These are phyloP conservation scores for Lactifluus pinguis DNA, from an alignment of 768 basidiomycete species.

Conservation along the genomic window DNA sequence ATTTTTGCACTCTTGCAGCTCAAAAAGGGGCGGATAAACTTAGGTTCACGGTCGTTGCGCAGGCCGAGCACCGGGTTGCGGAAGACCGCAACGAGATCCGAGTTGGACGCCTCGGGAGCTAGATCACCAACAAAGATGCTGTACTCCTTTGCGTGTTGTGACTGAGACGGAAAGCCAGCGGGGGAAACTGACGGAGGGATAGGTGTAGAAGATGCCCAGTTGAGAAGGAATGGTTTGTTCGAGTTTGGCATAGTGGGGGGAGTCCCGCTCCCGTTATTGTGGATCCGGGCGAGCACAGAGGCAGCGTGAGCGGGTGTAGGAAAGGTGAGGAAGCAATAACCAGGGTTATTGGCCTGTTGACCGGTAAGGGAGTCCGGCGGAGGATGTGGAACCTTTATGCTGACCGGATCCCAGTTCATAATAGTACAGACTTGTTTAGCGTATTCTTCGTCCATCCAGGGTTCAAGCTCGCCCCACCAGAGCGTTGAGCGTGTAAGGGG, in stretches of 20 bases:
- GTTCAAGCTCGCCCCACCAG: slow-evolving; percentile 84
- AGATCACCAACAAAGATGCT: slow-evolving; percentile 94
- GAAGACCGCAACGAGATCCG: slow-evolving; percentile 91
- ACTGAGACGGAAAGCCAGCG: slow-evolving; percentile 32
- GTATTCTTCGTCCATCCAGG: slow-evolving; percentile 98
- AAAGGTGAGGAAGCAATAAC: slow-evolving; percentile 85
- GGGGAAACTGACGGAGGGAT: slow-evolving; percentile 26
- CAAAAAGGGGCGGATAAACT: slow-evolving; percentile 79
- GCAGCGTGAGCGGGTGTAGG: slow-evolving; percentile 61
- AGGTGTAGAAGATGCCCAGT: slow-evolving; percentile 52
- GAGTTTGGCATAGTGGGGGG: slow-evolving; percentile 80
- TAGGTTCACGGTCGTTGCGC: slow-evolving; percentile 78
- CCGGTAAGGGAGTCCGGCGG: slow-evolving; percentile 46
- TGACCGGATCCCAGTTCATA: slow-evolving; percentile 80
- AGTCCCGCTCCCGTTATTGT: slow-evolving; percentile 32
- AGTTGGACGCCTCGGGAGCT: slow-evolving; percentile 87
- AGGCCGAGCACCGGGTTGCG: slow-evolving; percentile 83
- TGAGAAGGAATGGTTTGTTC: slow-evolving; percentile 67
- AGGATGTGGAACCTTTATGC: slow-evolving; percentile 62
- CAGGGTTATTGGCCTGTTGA: slow-evolving; percentile 72
- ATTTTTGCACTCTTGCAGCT: slow-evolving; percentile 96
- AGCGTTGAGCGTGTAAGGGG: slow-evolving; percentile 47
- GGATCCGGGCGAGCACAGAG: slow-evolving; percentile 61
- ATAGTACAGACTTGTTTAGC: slow-evolving; percentile 77
- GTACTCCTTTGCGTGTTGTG: slow-evolving; percentile 72